These are phyloP conservation scores for Rhododendron ferrugineum DNA, from an alignment of 148 eudicot species.

Conservation along the genomic window DNA sequence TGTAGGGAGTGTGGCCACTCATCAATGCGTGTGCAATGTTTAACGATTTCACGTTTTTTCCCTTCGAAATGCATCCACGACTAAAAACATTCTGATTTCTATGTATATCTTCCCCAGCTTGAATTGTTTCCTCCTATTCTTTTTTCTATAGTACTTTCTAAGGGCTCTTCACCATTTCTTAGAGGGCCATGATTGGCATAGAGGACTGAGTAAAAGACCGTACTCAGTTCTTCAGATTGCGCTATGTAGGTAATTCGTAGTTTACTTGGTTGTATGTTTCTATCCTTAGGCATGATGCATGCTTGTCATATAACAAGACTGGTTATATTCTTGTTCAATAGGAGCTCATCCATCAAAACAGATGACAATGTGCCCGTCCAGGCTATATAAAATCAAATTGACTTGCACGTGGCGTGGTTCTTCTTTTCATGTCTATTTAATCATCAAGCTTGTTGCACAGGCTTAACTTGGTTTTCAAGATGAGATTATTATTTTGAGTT, in stretches of 20 bases:
- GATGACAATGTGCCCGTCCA: neutral
- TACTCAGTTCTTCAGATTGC: neutral
- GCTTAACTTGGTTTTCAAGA: neutral
- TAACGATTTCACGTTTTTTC: neutral
- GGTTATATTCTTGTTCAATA: neutral
- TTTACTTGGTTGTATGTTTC: too few species aligned
- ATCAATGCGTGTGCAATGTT: neutral
- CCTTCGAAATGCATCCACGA: neutral
- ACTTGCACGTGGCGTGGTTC: neutral
- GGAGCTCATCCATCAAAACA: neutral
- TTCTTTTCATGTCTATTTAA: neutral
- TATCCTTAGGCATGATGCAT: too few species aligned
- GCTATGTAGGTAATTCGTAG: neutral
- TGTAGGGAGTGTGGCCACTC: neutral
- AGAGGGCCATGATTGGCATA: neutral
- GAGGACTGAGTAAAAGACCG: neutral
- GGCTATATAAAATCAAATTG: neutral
- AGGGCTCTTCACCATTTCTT: neutral
- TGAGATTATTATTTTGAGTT: neutral
- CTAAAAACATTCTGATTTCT: neutral
- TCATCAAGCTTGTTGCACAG: neutral
- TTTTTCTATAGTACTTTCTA: neutral
- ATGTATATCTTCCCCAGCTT: neutral
- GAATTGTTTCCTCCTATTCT: neutral
- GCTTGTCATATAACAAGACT: neutral